Percentiles rank a stretch among this genome's conserved stretches.
phyloP scores from a whole-genome alignment of 1,284 basidiomycete genomes.

The Tausonia pullulans region DNA sequence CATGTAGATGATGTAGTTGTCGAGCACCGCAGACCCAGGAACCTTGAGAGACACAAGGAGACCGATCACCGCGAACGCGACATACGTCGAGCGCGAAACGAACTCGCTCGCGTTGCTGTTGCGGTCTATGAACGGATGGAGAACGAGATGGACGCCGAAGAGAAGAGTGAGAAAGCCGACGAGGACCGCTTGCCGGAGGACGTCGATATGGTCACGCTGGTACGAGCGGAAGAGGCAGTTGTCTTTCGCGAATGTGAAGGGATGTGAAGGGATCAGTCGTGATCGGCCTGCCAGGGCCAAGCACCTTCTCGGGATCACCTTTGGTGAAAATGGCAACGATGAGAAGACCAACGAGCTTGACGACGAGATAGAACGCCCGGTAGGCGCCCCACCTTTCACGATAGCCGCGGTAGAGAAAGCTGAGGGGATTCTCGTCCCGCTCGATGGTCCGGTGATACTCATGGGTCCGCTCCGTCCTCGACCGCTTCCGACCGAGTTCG shows the following conservation, averaged over 20 bases:
- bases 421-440: constrained; percentile 56
- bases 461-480: constrained; percentile 49
- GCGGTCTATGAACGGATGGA: constrained; percentile 57
- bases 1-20: constrained; percentile 1
- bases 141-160: constrained; percentile 50
- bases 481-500: constrained; percentile 54
- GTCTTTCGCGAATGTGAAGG: constrained; percentile 34
- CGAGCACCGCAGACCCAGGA: constrained; percentile 37
- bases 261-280: neutral
- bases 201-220: constrained; percentile 41
- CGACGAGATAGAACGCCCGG: constrained; percentile 45
- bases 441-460: constrained; percentile 58
- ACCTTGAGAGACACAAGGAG: constrained; percentile 48
- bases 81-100: constrained; percentile 57
- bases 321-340: constrained; percentile 51
- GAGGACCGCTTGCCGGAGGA: constrained; percentile 55
- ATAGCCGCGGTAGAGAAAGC: constrained; percentile 62
- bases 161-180: constrained; percentile 49
- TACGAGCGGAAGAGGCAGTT: constrained; percentile 61
- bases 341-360: constrained; percentile 57
- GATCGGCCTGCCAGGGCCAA: neutral
- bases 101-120: constrained; percentile 67
- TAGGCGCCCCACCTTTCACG: constrained; percentile 57
- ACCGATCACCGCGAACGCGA: constrained; percentile 51
- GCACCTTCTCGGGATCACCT: neutral